phyloP scores from a whole-genome alignment of 257 asterid genomes.

The Ligustrum vulgare region DNA sequence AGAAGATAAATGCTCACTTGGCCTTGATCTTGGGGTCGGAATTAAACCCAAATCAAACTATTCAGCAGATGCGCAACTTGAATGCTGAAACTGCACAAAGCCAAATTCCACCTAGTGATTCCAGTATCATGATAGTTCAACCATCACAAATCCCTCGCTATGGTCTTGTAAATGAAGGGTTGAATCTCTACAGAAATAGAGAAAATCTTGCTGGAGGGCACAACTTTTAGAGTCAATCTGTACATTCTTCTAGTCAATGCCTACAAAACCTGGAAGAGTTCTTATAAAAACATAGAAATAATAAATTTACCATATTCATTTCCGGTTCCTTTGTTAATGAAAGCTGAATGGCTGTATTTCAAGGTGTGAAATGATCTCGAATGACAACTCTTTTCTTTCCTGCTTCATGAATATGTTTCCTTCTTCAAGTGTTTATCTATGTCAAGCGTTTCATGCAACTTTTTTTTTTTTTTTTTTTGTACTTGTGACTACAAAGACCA shows the following conservation, averaged over 20 bases:
- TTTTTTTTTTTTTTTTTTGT: no score
- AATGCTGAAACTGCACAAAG: slow-evolving; percentile 32
- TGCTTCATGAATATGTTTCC: neutral
- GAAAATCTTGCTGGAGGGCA: slow-evolving; percentile 27
- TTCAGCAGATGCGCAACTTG: slow-evolving; percentile 32
- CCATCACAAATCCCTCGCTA: slow-evolving; percentile 44
- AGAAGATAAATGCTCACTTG: slow-evolving; percentile 53
- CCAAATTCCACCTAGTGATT: slow-evolving; percentile 33
- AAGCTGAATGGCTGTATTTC: slow-evolving; percentile 6
- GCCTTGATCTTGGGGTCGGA: slow-evolving; percentile 92
- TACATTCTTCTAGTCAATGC: slow-evolving; percentile 37
- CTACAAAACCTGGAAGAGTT: slow-evolving; percentile 42
- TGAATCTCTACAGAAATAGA: slow-evolving; percentile 26
- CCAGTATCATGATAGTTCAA: slow-evolving; percentile 45
- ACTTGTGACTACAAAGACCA: no score
- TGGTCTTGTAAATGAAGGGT: slow-evolving; percentile 34
- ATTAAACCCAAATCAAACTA: slow-evolving; percentile 45
- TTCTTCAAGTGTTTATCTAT: neutral
- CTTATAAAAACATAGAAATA: slow-evolving; percentile 21
- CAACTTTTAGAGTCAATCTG: slow-evolving; percentile 31
- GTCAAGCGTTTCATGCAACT: neutral
- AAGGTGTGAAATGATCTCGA: neutral
- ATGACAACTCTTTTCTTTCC: neutral
- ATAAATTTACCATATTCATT: slow-evolving; percentile 1
- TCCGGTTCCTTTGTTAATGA: slow-evolving; percentile 19